These are phyloP conservation scores for Exophiala calicioides DNA, from an alignment of 2,329 filamentous ascomycete species.

Conservation along the genomic window DNA sequence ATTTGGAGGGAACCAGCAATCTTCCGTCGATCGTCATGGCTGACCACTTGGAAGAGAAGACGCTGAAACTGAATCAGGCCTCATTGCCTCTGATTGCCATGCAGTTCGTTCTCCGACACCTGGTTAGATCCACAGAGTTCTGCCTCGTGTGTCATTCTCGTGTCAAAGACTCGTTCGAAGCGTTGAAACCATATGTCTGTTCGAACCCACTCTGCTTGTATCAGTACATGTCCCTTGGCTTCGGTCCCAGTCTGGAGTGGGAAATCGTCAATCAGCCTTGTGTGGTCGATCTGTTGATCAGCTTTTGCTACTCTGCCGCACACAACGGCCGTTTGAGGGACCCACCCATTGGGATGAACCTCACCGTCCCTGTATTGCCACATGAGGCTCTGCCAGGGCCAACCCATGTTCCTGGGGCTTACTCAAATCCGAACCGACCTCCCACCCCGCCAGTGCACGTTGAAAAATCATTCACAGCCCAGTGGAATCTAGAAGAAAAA, in stretches of 20 bases:
- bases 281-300: constrained; percentile 81
- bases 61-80: constrained; percentile 35
- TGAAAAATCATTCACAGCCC: neutral
- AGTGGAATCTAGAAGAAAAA: neutral
- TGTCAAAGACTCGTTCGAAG: constrained; percentile 61
- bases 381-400: neutral
- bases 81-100: constrained; percentile 63
- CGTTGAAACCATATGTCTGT: constrained; percentile 68
- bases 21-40: constrained; percentile 50
- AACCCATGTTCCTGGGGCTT: neutral
- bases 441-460: neutral
- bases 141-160: constrained; percentile 81
- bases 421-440: neutral
- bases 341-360: constrained; percentile 59
- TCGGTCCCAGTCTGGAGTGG: constrained; percentile 82
- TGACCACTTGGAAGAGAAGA: constrained; percentile 52
- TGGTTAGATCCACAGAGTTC: constrained; percentile 80
- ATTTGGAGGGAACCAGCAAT: constrained; percentile 14
- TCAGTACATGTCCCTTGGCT: constrained; percentile 83
- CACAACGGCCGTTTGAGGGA: constrained; percentile 45
- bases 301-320: constrained; percentile 72
- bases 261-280: constrained; percentile 77
- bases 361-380: constrained; percentile 50
- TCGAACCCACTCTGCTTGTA: constrained; percentile 73
- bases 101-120: constrained; percentile 75